Evolutionary conservation across 169 alveolate genomes (phyloP), one percentile per base, ranked within the genome.

Genomic region (Cryptosporidium sp.): DNA sequence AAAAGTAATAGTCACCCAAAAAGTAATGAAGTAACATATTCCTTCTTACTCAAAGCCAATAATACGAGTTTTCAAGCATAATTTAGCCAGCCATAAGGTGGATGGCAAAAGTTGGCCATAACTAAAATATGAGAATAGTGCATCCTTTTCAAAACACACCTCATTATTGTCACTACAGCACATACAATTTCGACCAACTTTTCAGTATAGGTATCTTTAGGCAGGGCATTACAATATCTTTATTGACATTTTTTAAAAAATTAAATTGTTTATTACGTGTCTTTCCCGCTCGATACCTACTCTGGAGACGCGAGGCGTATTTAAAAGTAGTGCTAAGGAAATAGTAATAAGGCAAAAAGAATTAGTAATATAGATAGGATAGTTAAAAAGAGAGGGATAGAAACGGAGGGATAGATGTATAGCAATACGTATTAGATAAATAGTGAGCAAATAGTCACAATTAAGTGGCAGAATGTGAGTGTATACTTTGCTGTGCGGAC

Each of bases 381-480:
- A 73, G 55, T 35, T 73, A 37, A 58, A 37, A 58, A 55, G 68
- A 73, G 59, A 73, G 70, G 71, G 86, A 80, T 59, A 80, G 89
- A 74, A 51, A 48, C 75, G 75, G 89, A 80, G 89, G 75, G 89
- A 80, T 41, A 52, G 89, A 80, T 80, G 65, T 41, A 80, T 61
- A 65, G 10, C 29, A 61, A 43, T 37, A 80, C 75, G 80, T 41
- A 35, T 33, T 65, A 45, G 43, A 59, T 73, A 52, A 62, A 80
- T 80, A 80, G 89, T 80, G 73, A 80, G 89, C 71, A 62, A 74
- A 52, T 74, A 61, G 75, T 50, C 48, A 41, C 69, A 35, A 62
- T 59, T 80, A 80, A 80, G 89, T 80, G 89, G 89, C 89, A 80
- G 89, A 80, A 71, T 71, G 85, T 80, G 89, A 61, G 89, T 61